Evolutionary conservation across 345 rosid genomes (phyloP), one percentile per base, ranked within the genome.

Genomic region (Citrus sinensis): DNA sequence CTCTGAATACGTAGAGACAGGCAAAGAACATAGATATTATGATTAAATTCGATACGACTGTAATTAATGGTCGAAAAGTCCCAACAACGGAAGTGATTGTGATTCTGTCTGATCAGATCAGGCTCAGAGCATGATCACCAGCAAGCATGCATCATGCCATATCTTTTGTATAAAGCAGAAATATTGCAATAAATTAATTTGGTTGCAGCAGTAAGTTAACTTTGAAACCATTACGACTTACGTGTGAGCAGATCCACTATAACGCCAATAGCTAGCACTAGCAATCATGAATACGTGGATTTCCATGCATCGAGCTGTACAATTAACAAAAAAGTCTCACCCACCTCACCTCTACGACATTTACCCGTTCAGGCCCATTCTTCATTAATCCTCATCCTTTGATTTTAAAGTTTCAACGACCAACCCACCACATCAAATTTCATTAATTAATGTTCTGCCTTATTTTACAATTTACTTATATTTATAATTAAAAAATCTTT

Each of bases 271-370:
- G 70, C 82, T 68, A 71, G 17, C 17, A 0, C 51, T 11, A 46
- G 29, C 82, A 75, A 86, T 83, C 82, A 86, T 84, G 83, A 80
- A 76, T 65, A 19, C 67, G 79, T 73, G 79, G 79, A 68, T 76
- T 82, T 71, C 81, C 87, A 82, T 80, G 87, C 87, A 86, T 86
- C 83, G 84, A 86, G 84, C 87, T 84, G 58, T 84, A 78, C 79
- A 55, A 77, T 67, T 30, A 25, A 35, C 55, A 13, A 63, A 64
- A 64, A 79, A 49, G 58, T 24, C 72, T 73, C 24, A 42, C 24
- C 55, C 22, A 49, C 51, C 27, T 30, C 61, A 49, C 58, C 34
- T 6, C 1, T 30, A 22, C 4, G 58, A 65, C 22, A 30, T 13
- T 4, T 70, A 32, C 40, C 32, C 32, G 61, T 17, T 75, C 5